These are phyloP conservation scores for Solioccasus polychromus DNA, from an alignment of 768 basidiomycete species.

Conservation along the genomic window DNA sequence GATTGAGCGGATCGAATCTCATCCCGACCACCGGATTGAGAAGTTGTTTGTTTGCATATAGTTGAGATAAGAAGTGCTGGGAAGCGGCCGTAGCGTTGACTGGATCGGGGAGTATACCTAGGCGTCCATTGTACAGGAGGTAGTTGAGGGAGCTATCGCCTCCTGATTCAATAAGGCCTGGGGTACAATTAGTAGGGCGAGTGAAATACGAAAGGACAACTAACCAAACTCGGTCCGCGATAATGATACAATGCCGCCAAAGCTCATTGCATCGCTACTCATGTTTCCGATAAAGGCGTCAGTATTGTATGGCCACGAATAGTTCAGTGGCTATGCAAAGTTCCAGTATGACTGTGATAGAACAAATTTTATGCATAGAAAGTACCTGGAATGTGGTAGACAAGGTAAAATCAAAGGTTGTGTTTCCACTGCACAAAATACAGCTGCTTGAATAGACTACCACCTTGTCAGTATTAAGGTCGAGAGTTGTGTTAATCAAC, in stretches of 20 bases:
- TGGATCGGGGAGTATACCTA: constrained; percentile 22
- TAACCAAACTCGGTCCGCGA: constrained; percentile 14
- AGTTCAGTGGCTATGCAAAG: constrained; percentile 4
- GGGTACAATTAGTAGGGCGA: background rate
- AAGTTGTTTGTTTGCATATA: constrained; percentile 14
- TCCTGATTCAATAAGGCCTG: constrained; percentile 17
- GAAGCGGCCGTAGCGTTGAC: constrained; percentile 17
- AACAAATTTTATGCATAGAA: background rate
- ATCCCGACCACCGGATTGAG: constrained; percentile 24
- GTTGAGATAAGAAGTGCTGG: constrained; percentile 12
- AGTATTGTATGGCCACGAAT: constrained; percentile 13
- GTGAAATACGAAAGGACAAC: background rate
- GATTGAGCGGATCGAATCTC: constrained; percentile 20
- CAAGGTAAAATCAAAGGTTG: constrained; percentile 10
- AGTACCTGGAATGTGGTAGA: constrained; percentile 17
- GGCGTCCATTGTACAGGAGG: constrained; percentile 19
- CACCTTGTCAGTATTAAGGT: constrained; percentile 16
- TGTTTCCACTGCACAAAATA: constrained; percentile 20
- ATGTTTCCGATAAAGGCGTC: constrained; percentile 9
- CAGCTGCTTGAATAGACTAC: constrained; percentile 21
- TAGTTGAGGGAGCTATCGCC: constrained; percentile 13
- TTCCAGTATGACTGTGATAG: background rate
- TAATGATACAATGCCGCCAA: constrained; percentile 13
- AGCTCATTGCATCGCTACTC: constrained; percentile 14
- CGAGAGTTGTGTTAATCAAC: constrained; percentile 15